Conservation (phyloP, 2,329 filamentous ascomycete genomes). For the Pezicula carpinea region DNA sequence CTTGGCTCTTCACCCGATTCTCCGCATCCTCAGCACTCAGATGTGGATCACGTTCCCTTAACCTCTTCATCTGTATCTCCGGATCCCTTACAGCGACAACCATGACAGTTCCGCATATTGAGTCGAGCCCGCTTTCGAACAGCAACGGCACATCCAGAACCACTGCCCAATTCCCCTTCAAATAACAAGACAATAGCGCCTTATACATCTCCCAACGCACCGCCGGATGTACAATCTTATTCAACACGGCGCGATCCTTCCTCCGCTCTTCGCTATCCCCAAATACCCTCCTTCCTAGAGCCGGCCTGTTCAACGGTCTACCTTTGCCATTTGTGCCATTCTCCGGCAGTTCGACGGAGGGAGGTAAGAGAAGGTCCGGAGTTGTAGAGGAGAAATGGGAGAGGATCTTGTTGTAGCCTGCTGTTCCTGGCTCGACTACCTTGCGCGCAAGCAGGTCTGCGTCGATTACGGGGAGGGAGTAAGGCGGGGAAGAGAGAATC, state of each 20-base stretch:
- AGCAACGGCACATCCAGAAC: constrained; percentile 89
- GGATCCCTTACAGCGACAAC: constrained; percentile 84
- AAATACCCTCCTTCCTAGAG: constrained; percentile 81
- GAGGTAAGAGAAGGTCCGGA: constrained; percentile 73
- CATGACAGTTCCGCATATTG: constrained; percentile 77
- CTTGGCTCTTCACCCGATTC: constrained; percentile 82
- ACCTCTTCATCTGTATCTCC: constrained; percentile 72
- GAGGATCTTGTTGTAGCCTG: constrained; percentile 79
- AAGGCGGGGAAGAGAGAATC: constrained; percentile 73
- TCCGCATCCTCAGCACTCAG: constrained; percentile 80
- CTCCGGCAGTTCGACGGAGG: constrained; percentile 44
- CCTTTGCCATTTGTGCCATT: constrained; percentile 56
- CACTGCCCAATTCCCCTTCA: constrained; percentile 78
- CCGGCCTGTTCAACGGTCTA: constrained; percentile 77
- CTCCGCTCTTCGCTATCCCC: constrained; percentile 67
- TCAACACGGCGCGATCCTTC: constrained; percentile 71
- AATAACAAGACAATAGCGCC: constrained; percentile 66
- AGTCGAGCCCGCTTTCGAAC: constrained; percentile 84
- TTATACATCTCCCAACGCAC: constrained; percentile 80
- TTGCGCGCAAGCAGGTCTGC: constrained; percentile 88
- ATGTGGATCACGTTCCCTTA: constrained; percentile 72
- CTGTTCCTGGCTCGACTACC: constrained; percentile 88
- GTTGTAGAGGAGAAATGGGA: constrained; percentile 76
- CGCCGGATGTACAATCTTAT: constrained; percentile 88
- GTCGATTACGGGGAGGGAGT: constrained; percentile 87